A percentile compares a stretch with the other conserved stretches of the same genome.
Conservation (phyloP, 352 stramenopile genomes). For the Globisporangium megalacanthum region DNA sequence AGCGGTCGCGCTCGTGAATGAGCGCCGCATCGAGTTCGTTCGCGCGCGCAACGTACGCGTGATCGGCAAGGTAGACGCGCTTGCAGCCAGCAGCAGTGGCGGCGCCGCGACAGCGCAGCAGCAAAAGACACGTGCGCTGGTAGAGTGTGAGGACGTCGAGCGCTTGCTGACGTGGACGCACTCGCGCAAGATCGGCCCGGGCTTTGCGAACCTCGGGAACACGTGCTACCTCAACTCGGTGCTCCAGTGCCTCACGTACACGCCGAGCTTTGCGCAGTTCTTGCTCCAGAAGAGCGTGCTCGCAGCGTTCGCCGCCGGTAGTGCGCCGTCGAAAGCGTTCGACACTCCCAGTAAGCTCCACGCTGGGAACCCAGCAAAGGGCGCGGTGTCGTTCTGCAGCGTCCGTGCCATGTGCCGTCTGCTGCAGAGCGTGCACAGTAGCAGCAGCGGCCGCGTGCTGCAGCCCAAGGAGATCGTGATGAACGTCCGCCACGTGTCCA, state of each 20-base stretch:
- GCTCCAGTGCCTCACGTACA: slow-evolving; percentile 87
- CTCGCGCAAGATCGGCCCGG: slow-evolving; percentile 73
- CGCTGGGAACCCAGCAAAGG: slow-evolving; percentile 14
- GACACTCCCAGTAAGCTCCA: slow-evolving; percentile 19
- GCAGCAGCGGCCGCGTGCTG: slow-evolving; percentile 34
- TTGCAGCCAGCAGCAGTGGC: slow-evolving; percentile 11
- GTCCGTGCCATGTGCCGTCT: slow-evolving; percentile 63
- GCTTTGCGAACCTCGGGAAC: slow-evolving; percentile 91
- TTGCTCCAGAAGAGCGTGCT: slow-evolving; percentile 77
- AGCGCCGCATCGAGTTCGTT: slow-evolving; percentile 81
- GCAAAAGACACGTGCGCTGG: slow-evolving; percentile 31
- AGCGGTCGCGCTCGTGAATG: slow-evolving; percentile 66
- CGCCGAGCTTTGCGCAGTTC: slow-evolving; percentile 73
- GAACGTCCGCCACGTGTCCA: slow-evolving; percentile 82
- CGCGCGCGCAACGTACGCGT: slow-evolving; percentile 50
- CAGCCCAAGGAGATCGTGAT: slow-evolving; percentile 80
- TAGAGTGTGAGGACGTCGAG: slow-evolving; percentile 41
- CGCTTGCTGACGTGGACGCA: slow-evolving; percentile 51
- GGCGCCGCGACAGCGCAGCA: neutral
- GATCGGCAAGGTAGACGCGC: slow-evolving; percentile 30
- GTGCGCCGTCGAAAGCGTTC: neutral
- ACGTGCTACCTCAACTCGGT: slow-evolving; percentile 95
- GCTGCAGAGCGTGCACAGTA: slow-evolving; percentile 54
- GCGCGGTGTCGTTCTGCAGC: slow-evolving; percentile 34
- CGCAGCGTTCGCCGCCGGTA: slow-evolving; percentile 20